Conservation (phyloP, 768 basidiomycete species). For the Kwoniella sp. region DNA sequence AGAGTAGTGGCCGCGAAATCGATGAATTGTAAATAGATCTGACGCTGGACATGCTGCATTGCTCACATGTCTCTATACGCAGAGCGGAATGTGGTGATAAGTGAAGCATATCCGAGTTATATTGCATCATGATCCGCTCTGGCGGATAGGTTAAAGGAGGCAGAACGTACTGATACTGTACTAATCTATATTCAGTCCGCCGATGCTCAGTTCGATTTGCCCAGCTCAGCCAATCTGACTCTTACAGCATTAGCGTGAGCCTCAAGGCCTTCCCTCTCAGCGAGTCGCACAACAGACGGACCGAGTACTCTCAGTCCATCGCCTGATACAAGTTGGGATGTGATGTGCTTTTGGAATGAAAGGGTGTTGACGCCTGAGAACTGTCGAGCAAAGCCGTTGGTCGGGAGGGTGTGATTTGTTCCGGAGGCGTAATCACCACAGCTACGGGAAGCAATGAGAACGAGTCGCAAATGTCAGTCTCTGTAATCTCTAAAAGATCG, state of each 20-base stretch:
- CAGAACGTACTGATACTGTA: background rate
- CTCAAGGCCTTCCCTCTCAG: slow-evolving; percentile 90
- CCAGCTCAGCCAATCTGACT: slow-evolving; percentile 64
- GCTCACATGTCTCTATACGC: no score
- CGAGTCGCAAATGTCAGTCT: no score
- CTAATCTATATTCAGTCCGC: background rate
- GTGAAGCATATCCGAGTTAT: no score
- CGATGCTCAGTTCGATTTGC: background rate
- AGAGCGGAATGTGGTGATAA: no score
- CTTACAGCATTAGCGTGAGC: slow-evolving; percentile 97
- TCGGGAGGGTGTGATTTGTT: slow-evolving; percentile 96
- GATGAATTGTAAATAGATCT: no score
- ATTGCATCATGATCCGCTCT: background rate
- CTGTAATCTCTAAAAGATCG: background rate
- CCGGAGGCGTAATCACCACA: slow-evolving; percentile 99
- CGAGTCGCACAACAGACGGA: slow-evolving; percentile 82
- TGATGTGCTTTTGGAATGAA: slow-evolving; percentile 99
- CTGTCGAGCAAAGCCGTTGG: slow-evolving; percentile 84
- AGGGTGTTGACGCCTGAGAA: slow-evolving; percentile 97
- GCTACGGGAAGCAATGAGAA: slow-evolving; percentile 58
- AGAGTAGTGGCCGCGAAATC: no score
- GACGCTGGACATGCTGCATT: no score
- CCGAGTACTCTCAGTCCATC: slow-evolving; percentile 77
- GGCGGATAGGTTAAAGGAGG: background rate
- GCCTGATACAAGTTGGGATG: slow-evolving; percentile 85